Evolutionary conservation across 129 eudicot genomes (phyloP).

Genomic region (Pittosporum tobira): DNA sequence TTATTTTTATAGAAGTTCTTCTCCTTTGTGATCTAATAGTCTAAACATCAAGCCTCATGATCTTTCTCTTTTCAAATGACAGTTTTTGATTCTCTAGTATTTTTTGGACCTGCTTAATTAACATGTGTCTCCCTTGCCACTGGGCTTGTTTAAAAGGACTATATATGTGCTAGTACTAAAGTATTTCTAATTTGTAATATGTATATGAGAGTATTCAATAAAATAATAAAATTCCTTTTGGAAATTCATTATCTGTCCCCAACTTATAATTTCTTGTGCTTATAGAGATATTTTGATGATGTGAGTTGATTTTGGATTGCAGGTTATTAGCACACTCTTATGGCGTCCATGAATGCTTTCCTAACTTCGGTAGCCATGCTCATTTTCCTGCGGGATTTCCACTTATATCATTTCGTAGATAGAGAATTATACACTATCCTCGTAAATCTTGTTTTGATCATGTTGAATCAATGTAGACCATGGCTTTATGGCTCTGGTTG

Average conservation of each 20-base stretch:
- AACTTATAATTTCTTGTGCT: background rate
- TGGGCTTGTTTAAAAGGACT: too few species aligned
- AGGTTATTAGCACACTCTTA: background rate
- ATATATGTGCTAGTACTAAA: too few species aligned
- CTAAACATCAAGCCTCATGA: too few species aligned
- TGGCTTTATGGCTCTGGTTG: slow-evolving; percentile 67
- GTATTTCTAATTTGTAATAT: too few species aligned
- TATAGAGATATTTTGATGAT: background rate
- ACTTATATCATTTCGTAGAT: slow-evolving; percentile 31
- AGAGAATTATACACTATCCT: slow-evolving; percentile 38
- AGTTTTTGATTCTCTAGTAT: too few species aligned
- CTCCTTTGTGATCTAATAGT: too few species aligned
- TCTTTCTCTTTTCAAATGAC: too few species aligned
- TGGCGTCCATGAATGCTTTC: slow-evolving; percentile 8
- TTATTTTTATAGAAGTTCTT: too few species aligned
- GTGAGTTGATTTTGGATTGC: background rate
- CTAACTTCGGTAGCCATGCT: background rate
- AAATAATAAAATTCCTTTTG: too few species aligned
- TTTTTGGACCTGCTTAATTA: too few species aligned
- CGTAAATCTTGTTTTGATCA: slow-evolving; percentile 42
- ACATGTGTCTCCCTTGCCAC: too few species aligned
- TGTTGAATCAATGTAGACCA: slow-evolving; percentile 32
- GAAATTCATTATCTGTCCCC: background rate
- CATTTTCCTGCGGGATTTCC: slow-evolving; percentile 17
- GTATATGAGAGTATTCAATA: too few species aligned